These are phyloP conservation scores for Evansstolkia leycettana DNA, from an alignment of 495 filamentous ascomycete genomes.

Conservation along the genomic window DNA sequence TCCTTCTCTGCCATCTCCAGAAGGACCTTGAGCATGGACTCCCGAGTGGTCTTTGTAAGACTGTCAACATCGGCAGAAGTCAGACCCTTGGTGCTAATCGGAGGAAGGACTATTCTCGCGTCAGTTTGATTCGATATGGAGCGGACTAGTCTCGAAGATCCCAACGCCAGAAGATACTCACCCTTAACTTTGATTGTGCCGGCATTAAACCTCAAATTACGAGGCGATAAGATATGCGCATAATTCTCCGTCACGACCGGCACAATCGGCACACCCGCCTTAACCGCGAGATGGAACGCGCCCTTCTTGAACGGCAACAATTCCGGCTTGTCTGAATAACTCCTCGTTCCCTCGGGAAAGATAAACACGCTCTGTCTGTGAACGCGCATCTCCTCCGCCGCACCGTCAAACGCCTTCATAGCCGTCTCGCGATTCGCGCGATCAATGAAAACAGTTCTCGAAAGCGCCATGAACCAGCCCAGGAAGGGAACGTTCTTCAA, in stretches of 20 bases:
- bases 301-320: constrained; percentile 95
- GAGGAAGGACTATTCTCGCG: constrained; percentile 75
- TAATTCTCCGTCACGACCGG: constrained; percentile 82
- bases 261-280: constrained; percentile 87
- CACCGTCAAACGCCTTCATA: constrained; percentile 73
- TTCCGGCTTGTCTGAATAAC: constrained; percentile 68
- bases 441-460: constrained; percentile 89
- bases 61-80: constrained; percentile 71
- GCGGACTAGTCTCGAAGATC: too few species aligned
- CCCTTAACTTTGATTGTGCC: constrained; percentile 75
- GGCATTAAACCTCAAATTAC: constrained; percentile 52
- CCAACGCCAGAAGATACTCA: constrained; percentile 28
- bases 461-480: constrained; percentile 92
- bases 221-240: constrained; percentile 63
- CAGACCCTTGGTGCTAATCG: constrained; percentile 70
- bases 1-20: constrained; percentile 41
- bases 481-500: constrained; percentile 74
- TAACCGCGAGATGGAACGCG: constrained; percentile 89
- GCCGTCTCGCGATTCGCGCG: constrained; percentile 69
- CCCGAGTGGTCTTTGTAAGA: constrained; percentile 55
- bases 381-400: constrained; percentile 62
- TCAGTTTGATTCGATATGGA: too few species aligned
- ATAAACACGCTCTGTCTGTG: constrained; percentile 83
- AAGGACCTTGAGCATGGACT: constrained; percentile 70
- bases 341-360: constrained; percentile 87